These are phyloP conservation scores for Brassica hybrid DNA, from an alignment of 441 rosid species.

Conservation along the genomic window DNA sequence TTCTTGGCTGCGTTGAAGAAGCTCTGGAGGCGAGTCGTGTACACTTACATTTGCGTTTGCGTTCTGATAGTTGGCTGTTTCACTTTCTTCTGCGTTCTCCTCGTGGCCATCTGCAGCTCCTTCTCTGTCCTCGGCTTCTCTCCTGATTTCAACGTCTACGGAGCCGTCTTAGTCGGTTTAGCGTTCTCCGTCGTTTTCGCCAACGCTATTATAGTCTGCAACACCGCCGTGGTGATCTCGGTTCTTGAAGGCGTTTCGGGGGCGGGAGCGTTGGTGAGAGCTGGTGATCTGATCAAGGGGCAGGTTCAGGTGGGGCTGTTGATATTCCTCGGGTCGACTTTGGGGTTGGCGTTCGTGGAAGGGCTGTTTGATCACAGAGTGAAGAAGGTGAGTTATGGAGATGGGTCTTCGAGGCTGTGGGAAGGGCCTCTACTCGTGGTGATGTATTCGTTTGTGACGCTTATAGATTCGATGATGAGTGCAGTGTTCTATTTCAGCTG, in stretches of 20 bases:
- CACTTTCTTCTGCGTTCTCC: constrained; percentile 68
- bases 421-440: constrained; percentile 92
- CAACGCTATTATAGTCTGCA: constrained; percentile 71
- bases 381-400: constrained; percentile 86
- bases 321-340: constrained; percentile 81
- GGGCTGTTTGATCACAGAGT: constrained; percentile 94
- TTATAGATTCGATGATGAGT: constrained; percentile 85
- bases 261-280: constrained; percentile 66
- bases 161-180: constrained; percentile 59
- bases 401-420: constrained; percentile 92
- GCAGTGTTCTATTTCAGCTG: constrained; percentile 91
- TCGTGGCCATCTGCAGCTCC: constrained; percentile 57
- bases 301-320: constrained; percentile 92
- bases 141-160: constrained; percentile 59
- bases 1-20: constrained; percentile 52
- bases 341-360: constrained; percentile 79
- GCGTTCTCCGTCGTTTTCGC: constrained; percentile 85
- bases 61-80: constrained; percentile 64
- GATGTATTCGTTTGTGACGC: constrained; percentile 85
- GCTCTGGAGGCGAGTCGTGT: constrained; percentile 70
- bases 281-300: constrained; percentile 69
- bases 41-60: constrained; percentile 76
- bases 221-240: constrained; percentile 64
- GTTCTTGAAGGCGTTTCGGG: constrained; percentile 92
- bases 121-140: constrained; percentile 60